A percentile compares a stretch with the other conserved stretches of the same genome.
Evolutionary conservation across 2,329 filamentous ascomycete species (phyloP).

Genomic region (Apiospora hydei): DNA sequence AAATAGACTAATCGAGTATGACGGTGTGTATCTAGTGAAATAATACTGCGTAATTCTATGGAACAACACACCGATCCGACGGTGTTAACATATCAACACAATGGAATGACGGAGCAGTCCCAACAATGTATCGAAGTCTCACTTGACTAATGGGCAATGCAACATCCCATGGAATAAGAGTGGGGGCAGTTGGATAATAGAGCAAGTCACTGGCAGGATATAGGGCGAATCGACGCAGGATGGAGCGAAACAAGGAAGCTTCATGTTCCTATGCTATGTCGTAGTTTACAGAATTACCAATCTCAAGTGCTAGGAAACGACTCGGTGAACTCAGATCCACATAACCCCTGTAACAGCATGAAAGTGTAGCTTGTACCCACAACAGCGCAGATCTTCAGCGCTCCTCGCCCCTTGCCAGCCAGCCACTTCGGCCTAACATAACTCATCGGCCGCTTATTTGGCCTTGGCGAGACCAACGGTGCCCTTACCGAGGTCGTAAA

Average conservation of each 20-base stretch:
- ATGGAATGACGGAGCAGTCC: too few relatives aligned
- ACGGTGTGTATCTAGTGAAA: too few relatives aligned
- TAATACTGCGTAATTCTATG: too few relatives aligned
- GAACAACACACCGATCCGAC: too few relatives aligned
- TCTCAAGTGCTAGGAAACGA: neutral
- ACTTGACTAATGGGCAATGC: too few relatives aligned
- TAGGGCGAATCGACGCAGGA: neutral
- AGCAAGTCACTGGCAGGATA: too few relatives aligned
- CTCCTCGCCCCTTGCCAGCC: neutral
- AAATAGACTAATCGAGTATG: too few relatives aligned
- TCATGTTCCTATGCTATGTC: neutral
- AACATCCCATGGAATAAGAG: too few relatives aligned
- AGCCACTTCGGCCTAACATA: neutral
- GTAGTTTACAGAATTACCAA: neutral
- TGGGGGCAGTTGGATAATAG: too few relatives aligned
- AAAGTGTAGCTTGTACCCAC: neutral
- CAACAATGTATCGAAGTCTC: too few relatives aligned
- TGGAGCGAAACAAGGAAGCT: neutral
- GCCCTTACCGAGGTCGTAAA: conserved; percentile 92
- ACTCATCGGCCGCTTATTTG: conserved; percentile 53
- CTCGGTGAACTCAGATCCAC: neutral
- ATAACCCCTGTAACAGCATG: neutral
- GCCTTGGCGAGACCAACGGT: conserved; percentile 89
- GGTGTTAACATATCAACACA: too few relatives aligned
- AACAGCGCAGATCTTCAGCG: neutral